Evolutionary conservation across 2,329 filamentous ascomycete species (phyloP).

Genomic region (Calonectria pseudoturangicola): DNA sequence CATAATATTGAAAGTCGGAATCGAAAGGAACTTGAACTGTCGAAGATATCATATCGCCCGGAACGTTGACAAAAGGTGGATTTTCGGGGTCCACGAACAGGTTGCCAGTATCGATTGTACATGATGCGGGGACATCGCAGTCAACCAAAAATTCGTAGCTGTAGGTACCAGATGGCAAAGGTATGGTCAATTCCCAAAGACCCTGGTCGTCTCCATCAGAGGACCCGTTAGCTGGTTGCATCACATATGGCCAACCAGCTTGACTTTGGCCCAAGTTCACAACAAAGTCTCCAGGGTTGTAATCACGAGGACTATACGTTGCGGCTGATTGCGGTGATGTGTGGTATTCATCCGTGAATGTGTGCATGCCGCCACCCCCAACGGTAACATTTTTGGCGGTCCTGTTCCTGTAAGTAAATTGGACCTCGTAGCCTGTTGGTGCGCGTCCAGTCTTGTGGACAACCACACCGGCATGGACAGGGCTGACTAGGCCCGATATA

Average conservation of each 20-base stretch:
- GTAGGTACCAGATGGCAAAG: constrained; percentile 7
- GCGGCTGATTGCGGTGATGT: neutral
- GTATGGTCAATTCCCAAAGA: neutral
- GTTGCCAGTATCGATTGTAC: constrained; percentile 9
- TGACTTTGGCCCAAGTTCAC: constrained; percentile 17
- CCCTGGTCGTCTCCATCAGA: neutral
- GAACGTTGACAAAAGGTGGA: constrained; percentile 12
- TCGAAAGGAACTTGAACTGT: constrained; percentile 14
- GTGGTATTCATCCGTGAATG: constrained; percentile 15
- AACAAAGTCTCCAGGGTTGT: constrained; percentile 8
- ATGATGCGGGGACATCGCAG: constrained; percentile 20
- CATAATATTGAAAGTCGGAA: neutral
- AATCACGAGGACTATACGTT: neutral
- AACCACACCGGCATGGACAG: neutral
- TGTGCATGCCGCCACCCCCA: constrained; percentile 10
- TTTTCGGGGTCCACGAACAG: constrained; percentile 8
- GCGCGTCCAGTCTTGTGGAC: constrained; percentile 9
- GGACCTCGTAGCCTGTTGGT: constrained; percentile 17
- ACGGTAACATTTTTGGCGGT: constrained; percentile 5
- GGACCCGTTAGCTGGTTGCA: neutral
- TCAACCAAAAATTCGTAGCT: constrained; percentile 10
- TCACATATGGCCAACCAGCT: constrained; percentile 18
- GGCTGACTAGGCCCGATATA: neutral
- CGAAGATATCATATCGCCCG: neutral
- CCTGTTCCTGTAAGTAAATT: constrained; percentile 18